Base-by-base conservation (phyloP, 2,329 filamentous ascomycete species). In the Xylaria sp. region DNA sequence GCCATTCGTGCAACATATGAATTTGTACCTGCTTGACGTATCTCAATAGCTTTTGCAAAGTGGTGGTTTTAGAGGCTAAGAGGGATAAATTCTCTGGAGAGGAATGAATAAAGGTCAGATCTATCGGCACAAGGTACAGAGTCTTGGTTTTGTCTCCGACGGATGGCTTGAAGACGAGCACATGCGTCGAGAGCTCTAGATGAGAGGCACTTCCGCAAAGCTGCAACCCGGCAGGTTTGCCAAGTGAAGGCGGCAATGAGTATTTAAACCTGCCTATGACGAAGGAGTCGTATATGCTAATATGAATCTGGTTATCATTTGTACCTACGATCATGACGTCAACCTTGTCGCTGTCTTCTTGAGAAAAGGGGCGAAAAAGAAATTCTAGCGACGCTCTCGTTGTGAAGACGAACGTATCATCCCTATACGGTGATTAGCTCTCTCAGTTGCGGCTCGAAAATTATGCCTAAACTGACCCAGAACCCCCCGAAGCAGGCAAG, bases 201-300 rank as follows among this genome's bases (percentile, higher is more conserved):
- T 97, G 91, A 9, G 92, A 93, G 36, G 91, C 85, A 77, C 97
- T 92, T 31, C 81, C 83, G 54, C 85, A 79, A 23, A 88, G 80
- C 65, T 81, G 81, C 61, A 84, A 77, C 61, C 62, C 53, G 42
- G 56, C 51, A 70, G 64, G 60, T 49, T 72, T 67, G 26, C 72
- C 61, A 44, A 71, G 71, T 75, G 77, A 78, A 56, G 70, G 56
- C 6, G 80, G 82, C 1, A 79, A 77, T 33, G 83, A 85, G 65
- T 86, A 84, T 66, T 82, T 79, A 69, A 94, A 90, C 13, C 81
- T 86, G 3, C 93, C 93, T 66, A 97, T 90, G 68, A 92, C 86
- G 74, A 97, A 93, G 6, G 92, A 94, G 78, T 97, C 92, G 78
- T 95, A 95, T 57, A 97, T 93, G 73, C 90, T 93, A 20, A 97